Evolutionary conservation across 176 grass and related monocot species (phyloP), one percentile per base, ranked within the genome.

Genomic region (Rhynchospora breviuscula): DNA sequence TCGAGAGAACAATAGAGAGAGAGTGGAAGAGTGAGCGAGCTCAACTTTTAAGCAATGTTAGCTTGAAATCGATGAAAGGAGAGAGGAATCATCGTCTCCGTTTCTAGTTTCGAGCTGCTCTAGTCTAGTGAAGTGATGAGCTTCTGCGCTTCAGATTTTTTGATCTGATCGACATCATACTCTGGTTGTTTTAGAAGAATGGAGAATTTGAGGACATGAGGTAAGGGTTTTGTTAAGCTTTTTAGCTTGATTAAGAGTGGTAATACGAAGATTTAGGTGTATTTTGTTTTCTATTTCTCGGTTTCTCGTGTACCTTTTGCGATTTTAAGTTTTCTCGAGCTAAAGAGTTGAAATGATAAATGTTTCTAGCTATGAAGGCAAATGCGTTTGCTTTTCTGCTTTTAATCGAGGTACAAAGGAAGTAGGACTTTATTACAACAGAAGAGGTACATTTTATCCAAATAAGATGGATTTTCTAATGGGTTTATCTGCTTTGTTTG

Each of bases 11-110:
- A 2, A 46, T 56, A 59, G 76, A n/a, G 76, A n/a, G 23, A 10
- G 8, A 25, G 45, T 53, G 72, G 3, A 22, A 60, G 77, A 80
- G 10, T 17, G 79, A 81, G 51, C 6, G 79, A 46, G 29, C 22
- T 72, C 59, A 67, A 82, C 59, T 56, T 65, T 64, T 65, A 82
- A 82, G 80, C 80, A 82, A 82, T 51, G 80, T 21, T 64, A 81
- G 60, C 80, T 82, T 67, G 44, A 82, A 65, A 82, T 45, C 33
- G 79, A 63, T 81, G 79, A 66, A 52, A 21, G 57, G 52, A 43
- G 29, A 79, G 21, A 13, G 44, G 22, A 56, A 7, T 5, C 21
- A 76, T 40, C 5, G 26, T 44, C 77, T 79, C 57, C 53, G 6
- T 40, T 79, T 79, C 29, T 60, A 23, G 8, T 79, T 61, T 79